Base-by-base conservation (phyloP, 2,329 filamentous ascomycete genomes). In the Stenocarpella maydis region DNA sequence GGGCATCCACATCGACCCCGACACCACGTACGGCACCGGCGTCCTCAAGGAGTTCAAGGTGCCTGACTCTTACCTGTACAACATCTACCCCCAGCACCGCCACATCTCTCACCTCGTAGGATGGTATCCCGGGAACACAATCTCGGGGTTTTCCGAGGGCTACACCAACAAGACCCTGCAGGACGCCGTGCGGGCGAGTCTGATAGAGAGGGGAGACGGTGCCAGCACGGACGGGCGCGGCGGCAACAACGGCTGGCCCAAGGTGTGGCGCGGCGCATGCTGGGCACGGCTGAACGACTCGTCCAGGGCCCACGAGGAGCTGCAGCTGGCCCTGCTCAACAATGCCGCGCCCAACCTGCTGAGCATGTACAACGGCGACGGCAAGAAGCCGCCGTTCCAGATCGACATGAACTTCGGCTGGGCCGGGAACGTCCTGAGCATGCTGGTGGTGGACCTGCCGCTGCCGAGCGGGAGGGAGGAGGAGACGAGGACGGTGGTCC, bases 371-470 rank as follows among this genome's bases (percentile, higher is more conserved):
- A 76, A 72, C 10, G 84, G 79, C 73, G 76, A 72, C 10, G 84
- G 79, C 0, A 74, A 77, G 12, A 76, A 80, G 7, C 76, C 77
- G 55, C 85, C 87, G 1, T 88, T 88, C 72, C 87, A 89, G 77
- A 87, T 88, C 68, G 87, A 89, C 74, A 87, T 86, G 8, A 89
- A 89, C 73, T 88, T 86, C 71, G 87, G 86, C 1, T 75, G 82
- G 26, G 79, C 79, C 3, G 86, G 84, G 0, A 85, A 84, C 0
- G 79, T 87, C 64, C 70, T 88, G 66, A 79, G 80, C 69, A 84
- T 88, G 84, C 74, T 88, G 49, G 79, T 86, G 58, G 80, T 86
- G n/a, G 84, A 88, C 75, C 64, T 86, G 49, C 80, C 82, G 0
- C 71, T 77, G 9, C 41, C 75, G 14, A 69, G 74, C n/a, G 74